Base-by-base conservation (phyloP, 192 early-diverging fungal species). In the Backusella macrospora region DNA sequence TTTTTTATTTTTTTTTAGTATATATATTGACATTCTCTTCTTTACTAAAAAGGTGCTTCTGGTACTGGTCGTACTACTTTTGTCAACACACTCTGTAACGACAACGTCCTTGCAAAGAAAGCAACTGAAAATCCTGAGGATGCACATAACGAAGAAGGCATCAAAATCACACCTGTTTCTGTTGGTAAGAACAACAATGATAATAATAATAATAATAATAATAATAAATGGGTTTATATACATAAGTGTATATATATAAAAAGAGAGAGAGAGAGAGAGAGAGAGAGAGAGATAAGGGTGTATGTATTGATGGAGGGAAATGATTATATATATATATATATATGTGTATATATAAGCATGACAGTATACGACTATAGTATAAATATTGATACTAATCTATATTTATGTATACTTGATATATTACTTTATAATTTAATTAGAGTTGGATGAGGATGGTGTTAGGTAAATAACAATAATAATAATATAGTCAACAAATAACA, bases 51-150 rank as follows among this genome's bases (percentile, higher is more conserved):
- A 80, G 78, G 78, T 67, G 90, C 93, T 47, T 95, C 97, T 15
- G 98, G 98, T 45, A 89, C 96, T 59, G 98, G 98, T 12, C 96
- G 97, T 75, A 95, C 96, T 62, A 99, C 98, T 39, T 98, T 99
- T 86, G 90, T 98, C 68, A 99, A 99, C 90, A 97, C 98, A 13
- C 87, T 99, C 21, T 99, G 97, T 84, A 94, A 95, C 81, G 85
- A 86, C 71, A 75, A 77, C 52, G 91, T 93, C 39, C 86, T 96
- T 29, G 79, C 87, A n/a, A 85, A 94, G 52, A 86, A 84, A 34
- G 89, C 88, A 55, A 66, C 82, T 38, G 87, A 87, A 59, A 86
- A 84, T 64, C 88, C 92, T 49, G 91, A 94, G 65, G 84, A 88
- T 69, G 95, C 95, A 40, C 89, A 94, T 65, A 83, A 91, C 44